Conservation (phyloP, 2,329 filamentous ascomycete genomes). For the Dactylellina cionopaga region DNA sequence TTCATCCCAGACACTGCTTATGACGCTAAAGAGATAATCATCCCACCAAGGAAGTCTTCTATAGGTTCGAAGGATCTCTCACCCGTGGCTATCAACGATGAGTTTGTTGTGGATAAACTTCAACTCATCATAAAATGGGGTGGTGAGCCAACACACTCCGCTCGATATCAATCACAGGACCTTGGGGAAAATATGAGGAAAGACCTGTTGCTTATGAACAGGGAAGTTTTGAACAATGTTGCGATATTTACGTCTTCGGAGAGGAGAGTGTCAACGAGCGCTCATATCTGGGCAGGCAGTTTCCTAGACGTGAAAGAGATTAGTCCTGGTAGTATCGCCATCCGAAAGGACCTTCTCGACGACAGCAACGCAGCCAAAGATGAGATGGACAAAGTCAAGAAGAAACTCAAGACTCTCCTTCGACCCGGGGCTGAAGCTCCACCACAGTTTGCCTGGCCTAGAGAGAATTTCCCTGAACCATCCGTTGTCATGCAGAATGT, state of each 20-base stretch:
- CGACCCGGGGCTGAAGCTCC: slow-evolving; percentile 93
- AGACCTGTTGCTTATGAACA: slow-evolving; percentile 90
- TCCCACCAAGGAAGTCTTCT: slow-evolving; percentile 68
- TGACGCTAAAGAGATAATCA: slow-evolving; percentile 58
- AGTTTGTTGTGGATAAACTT: slow-evolving; percentile 91
- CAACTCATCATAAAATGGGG: slow-evolving; percentile 99
- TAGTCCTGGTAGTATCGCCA: slow-evolving; percentile 83
- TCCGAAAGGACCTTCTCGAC: slow-evolving; percentile 93
- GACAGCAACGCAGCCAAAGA: slow-evolving; percentile 99
- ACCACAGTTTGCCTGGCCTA: slow-evolving; percentile 96
- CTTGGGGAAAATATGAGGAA: slow-evolving; percentile 95
- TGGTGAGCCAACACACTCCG: slow-evolving; percentile 96
- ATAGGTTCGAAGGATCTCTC: slow-evolving; percentile 26
- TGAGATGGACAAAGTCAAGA: slow-evolving; percentile 96
- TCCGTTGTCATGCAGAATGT: slow-evolving; percentile 91
- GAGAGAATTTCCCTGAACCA: slow-evolving; percentile 89
- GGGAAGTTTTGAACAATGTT: slow-evolving; percentile 89
- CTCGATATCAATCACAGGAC: slow-evolving; percentile 93
- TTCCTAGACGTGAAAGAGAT: slow-evolving; percentile 90
- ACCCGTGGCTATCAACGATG: slow-evolving; percentile 84
- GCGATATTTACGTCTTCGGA: slow-evolving; percentile 96
- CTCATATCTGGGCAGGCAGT: slow-evolving; percentile 91
- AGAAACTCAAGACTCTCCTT: slow-evolving; percentile 93
- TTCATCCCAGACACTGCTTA: slow-evolving; percentile 47
- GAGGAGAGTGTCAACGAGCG: slow-evolving; percentile 88